phyloP scores from a whole-genome alignment of 225 moss, liverwort and hornwort species.

The Pleurozium schreberi region DNA sequence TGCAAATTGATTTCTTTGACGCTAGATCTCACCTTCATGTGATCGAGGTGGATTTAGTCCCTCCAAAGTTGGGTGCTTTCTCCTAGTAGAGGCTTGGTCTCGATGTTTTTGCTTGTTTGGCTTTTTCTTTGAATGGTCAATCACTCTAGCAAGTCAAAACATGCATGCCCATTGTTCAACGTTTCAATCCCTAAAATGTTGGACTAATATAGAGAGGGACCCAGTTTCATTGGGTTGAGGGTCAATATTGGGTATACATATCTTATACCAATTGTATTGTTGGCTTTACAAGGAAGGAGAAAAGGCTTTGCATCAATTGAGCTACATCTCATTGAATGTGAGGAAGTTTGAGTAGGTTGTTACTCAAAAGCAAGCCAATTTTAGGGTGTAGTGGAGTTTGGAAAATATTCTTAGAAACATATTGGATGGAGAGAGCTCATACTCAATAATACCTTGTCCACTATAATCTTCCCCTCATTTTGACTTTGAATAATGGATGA shows the following conservation, averaged over 20 bases:
- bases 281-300: accelerated
- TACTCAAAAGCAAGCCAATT: neutral
- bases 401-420: neutral
- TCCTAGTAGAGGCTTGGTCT: too few relatives aligned
- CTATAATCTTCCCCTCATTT: neutral
- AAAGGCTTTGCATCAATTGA: neutral
- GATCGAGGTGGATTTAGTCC: too few relatives aligned
- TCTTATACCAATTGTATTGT: neutral
- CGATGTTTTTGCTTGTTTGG: too few relatives aligned
- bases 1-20: too few relatives aligned
- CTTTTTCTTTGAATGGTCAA: too few relatives aligned
- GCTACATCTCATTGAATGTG: neutral
- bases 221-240: neutral
- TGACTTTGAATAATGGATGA: accelerated
- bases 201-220: accelerated
- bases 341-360: neutral
- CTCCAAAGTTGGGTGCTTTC: too few relatives aligned
- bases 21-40: too few relatives aligned
- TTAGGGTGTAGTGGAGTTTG: neutral
- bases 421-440: neutral
- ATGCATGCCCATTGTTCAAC: too few relatives aligned
- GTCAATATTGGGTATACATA: accelerated
- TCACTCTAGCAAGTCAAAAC: too few relatives aligned
- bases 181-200: neutral
- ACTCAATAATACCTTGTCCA: neutral